Percentiles rank a stretch among this genome's conserved stretches.
Conservation (phyloP, 2,329 filamentous ascomycete genomes). For the Neonectria neomacrospora region DNA sequence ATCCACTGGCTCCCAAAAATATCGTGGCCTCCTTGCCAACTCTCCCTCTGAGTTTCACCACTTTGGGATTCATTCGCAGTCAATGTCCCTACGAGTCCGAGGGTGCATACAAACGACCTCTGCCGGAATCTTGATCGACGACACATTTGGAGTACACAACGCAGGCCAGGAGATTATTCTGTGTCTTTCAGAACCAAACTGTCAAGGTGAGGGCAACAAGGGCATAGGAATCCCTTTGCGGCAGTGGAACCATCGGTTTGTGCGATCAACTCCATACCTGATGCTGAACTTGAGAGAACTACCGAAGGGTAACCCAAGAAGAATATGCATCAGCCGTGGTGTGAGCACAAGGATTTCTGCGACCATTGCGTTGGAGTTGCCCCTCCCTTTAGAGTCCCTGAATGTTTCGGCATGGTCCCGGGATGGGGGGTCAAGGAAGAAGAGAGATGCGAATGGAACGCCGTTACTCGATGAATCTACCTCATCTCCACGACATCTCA, state of each 20-base stretch:
- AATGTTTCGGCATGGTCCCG: not conserved
- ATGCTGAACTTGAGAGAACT: not conserved
- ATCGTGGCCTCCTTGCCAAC: constrained; percentile 1
- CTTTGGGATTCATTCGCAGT: not conserved
- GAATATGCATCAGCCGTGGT: not conserved
- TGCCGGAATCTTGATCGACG: not conserved
- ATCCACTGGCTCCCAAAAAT: not conserved
- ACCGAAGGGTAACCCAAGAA: not conserved
- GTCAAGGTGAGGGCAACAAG: not conserved
- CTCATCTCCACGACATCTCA: not conserved
- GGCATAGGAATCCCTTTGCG: not conserved
- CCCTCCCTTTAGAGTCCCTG: not conserved
- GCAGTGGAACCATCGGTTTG: constrained; percentile 2
- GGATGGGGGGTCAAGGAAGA: not conserved
- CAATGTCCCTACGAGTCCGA: not conserved
- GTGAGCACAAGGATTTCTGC: not conserved
- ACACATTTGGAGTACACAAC: not conserved
- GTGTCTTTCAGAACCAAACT: not conserved
- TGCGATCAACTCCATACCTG: not conserved
- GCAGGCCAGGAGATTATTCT: not conserved
- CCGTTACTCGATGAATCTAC: not conserved
- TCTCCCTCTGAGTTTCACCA: constrained; percentile 4
- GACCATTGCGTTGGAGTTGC: not conserved
- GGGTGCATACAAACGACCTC: not conserved
- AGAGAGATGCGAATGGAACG: not conserved